Base-by-base conservation (phyloP, 1,284 basidiomycete genomes). In the Ustilago sp. region DNA sequence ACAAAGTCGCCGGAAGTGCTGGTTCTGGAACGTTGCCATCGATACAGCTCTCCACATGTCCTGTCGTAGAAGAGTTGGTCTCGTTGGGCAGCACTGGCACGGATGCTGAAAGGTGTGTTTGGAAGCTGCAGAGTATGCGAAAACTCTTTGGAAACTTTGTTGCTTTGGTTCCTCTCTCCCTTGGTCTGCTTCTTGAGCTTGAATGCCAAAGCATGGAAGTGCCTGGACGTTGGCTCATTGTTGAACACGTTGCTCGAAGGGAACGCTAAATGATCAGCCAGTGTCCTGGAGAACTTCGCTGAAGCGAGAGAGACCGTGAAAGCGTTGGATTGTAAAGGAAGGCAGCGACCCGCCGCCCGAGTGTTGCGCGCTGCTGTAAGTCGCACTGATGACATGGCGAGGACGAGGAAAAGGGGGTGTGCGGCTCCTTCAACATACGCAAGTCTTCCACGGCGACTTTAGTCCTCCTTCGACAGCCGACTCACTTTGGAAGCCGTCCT, bases 41-140 rank as follows among this genome's bases (percentile, higher is more conserved):
- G 88, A 85, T 99, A 99, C 13, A 99, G 88, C 2, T 90, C 89
- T 38, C 91, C 90, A 41, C 92, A 92, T 1, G 93, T 94, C 74
- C 91, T 89, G 41, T 87, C 86, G 60, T 90, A 89, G 79, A 92
- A 92, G 19, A 89, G 88, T 28, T 88, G 87, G 67, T 93, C 91
- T 41, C 90, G 89, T 65, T 91, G 90, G 9, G 89, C 88, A 3
- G 92, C 90, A 81, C 94, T 91, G 9, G 90, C 88, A 86, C 93
- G 90, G 61, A 95, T 88, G 0, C 93, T 91, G 83, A 99, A 94
- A 0, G 88, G 78, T 0, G 95, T 97, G 83, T 91, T 92, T 0
- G 96, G 96, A 5, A 99, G 89, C 4, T 91, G 89, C 7, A 99
- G 88, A 1, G 94, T 94, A 51, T 92, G 87, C n/a, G 90, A 88